These are phyloP conservation scores for Coemansia sp. DNA, from an alignment of 192 early-diverging fungal species.

Conservation along the genomic window DNA sequence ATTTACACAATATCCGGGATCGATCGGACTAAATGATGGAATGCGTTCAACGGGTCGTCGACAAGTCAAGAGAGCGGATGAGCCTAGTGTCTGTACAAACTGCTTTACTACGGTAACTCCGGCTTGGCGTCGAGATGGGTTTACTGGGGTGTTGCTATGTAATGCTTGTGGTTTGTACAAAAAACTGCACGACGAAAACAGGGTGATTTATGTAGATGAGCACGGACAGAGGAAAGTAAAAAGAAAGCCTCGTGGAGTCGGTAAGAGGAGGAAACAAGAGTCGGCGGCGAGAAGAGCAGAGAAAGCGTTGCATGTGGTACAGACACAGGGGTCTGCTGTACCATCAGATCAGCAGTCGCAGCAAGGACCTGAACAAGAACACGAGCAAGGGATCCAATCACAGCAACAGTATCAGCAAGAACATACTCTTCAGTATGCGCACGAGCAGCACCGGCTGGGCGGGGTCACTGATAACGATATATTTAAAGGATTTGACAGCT, in stretches of 20 bases:
- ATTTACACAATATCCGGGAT: neutral
- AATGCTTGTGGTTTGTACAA: constrained; percentile 1
- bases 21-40: neutral
- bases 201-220: neutral
- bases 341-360: neutral
- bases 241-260: neutral
- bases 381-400: too few species aligned
- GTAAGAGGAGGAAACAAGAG: neutral
- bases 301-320: too few species aligned
- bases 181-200: neutral
- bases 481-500: too few species aligned
- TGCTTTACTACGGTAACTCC: neutral
- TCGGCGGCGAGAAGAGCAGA: neutral
- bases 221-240: constrained; percentile 1
- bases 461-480: too few species aligned
- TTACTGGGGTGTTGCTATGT: neutral
- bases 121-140: neutral
- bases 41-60: too few species aligned
- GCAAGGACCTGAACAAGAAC: neutral
- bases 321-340: neutral
- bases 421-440: too few species aligned
- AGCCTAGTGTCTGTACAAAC: neutral
- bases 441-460: too few species aligned
- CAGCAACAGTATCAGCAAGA: too few species aligned
- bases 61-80: neutral